These are phyloP conservation scores for Yamagishiella unicocca DNA, from an alignment of 139 green algal genomes.

Conservation along the genomic window DNA sequence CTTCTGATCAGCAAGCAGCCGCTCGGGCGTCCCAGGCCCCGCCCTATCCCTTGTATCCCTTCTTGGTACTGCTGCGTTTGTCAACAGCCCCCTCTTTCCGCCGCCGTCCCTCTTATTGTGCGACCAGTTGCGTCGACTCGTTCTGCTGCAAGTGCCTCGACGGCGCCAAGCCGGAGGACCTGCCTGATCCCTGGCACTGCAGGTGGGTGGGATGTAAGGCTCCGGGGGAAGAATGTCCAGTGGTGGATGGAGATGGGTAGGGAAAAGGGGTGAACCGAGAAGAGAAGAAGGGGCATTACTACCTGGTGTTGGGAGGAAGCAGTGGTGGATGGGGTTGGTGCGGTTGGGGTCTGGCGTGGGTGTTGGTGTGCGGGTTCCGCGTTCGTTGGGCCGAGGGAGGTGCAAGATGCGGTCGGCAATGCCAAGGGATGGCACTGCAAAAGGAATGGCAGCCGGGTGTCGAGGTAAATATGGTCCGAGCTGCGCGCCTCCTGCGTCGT, in stretches of 20 bases:
- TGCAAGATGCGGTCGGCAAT: too few relatives aligned
- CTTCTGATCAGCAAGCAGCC: neutral
- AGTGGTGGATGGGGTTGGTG: neutral
- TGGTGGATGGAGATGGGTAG: too few relatives aligned
- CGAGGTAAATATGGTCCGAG: too few relatives aligned
- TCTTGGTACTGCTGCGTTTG: neutral
- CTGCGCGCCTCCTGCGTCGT: too few relatives aligned
- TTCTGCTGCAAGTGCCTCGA: slow-evolving; percentile 12
- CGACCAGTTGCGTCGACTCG: slow-evolving; percentile 21
- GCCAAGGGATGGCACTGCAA: too few relatives aligned
- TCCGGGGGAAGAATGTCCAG: too few relatives aligned
- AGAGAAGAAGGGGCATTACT: neutral
- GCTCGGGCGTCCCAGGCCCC: neutral
- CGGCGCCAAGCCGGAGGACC: neutral
- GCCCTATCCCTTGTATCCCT: neutral
- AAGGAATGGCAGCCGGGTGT: too few relatives aligned
- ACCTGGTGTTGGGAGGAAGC: neutral
- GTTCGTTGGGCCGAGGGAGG: too few relatives aligned
- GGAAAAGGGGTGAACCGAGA: neutral
- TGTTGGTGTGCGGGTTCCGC: too few relatives aligned
- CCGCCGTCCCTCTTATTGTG: neutral
- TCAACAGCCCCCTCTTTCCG: neutral
- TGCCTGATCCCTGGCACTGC: slow-evolving; percentile 14
- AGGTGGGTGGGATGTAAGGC: slow-evolving; percentile 18
- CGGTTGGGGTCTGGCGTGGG: neutral